Evolutionary conservation across 805 yeast species (phyloP).

Genomic region (Yamadazyma takamatsuzukensis): DNA sequence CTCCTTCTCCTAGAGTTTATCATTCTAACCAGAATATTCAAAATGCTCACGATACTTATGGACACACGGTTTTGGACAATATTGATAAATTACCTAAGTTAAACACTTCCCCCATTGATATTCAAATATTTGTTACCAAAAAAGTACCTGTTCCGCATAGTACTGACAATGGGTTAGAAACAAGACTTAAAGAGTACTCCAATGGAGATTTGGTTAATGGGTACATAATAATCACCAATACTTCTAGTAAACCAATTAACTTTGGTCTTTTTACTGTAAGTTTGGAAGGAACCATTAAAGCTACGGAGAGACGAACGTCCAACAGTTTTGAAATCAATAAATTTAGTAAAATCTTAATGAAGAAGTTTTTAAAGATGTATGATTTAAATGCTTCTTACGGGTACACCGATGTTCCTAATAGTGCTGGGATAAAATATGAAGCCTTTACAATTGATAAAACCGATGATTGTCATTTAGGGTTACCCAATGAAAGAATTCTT

Average conservation of each 20-base stretch:
- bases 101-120: constrained; percentile 40
- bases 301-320: constrained; percentile 19
- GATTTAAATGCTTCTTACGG: constrained; percentile 58
- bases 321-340: constrained; percentile 12
- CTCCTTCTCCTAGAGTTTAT: not conserved
- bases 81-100: constrained; percentile 46
- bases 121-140: constrained; percentile 52
- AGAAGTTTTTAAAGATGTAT: constrained; percentile 56
- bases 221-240: constrained; percentile 46
- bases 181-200: constrained; percentile 42
- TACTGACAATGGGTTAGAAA: constrained; percentile 38
- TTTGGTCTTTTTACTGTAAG: constrained; percentile 46
- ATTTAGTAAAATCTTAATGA: constrained; percentile 33
- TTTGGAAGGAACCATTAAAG: constrained; percentile 44
- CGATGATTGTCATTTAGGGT: constrained; percentile 49
- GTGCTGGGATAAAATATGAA: constrained; percentile 46
- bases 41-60: constrained; percentile 22
- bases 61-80: constrained; percentile 49
- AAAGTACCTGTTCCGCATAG: constrained; percentile 46
- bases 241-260: constrained; percentile 38
- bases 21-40: constrained; percentile 8
- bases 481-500: constrained; percentile 46
- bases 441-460: constrained; percentile 39
- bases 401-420: constrained; percentile 45
- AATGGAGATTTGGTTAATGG: constrained; percentile 42